Conservation (phyloP, 192 early-diverging fungal genomes). For the Chytriomyces sp. region DNA sequence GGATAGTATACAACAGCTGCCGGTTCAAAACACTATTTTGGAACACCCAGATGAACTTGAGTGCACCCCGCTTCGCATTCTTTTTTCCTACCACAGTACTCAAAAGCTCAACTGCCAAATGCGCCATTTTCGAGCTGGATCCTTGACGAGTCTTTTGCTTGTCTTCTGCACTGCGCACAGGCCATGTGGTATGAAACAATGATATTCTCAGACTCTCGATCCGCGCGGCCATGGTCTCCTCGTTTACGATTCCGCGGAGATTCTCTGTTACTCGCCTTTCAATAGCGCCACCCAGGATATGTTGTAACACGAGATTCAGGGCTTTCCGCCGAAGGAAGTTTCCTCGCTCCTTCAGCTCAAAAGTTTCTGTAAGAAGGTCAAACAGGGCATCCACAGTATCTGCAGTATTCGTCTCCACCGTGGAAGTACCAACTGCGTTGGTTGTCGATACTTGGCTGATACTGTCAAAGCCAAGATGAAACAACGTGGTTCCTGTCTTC, state of each 20-base stretch:
- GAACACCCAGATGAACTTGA: slow-evolving; percentile 66
- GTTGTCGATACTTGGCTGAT: background rate
- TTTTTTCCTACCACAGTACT: slow-evolving; percentile 80
- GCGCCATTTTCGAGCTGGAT: slow-evolving; percentile 29
- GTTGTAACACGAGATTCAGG: slow-evolving; percentile 80
- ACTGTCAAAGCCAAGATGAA: background rate
- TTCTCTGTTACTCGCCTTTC: slow-evolving; percentile 66
- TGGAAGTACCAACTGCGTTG: background rate
- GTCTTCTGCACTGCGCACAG: slow-evolving; percentile 47
- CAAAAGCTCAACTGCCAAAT: slow-evolving; percentile 55
- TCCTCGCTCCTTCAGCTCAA: slow-evolving; percentile 84
- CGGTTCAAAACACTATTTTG: slow-evolving; percentile 80
- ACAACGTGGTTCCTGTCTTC: background rate
- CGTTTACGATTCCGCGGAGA: slow-evolving; percentile 32
- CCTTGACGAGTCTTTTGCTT: slow-evolving; percentile 24
- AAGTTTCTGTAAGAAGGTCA: slow-evolving; percentile 87
- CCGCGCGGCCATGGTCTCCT: slow-evolving; percentile 29
- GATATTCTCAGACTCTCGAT: slow-evolving; percentile 33
- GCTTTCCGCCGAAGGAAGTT: slow-evolving; percentile 90
- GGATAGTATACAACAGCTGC: slow-evolving; percentile 70
- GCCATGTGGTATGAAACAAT: slow-evolving; percentile 37
- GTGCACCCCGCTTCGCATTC: slow-evolving; percentile 78
- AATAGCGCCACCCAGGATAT: slow-evolving; percentile 84
- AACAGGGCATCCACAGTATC: slow-evolving; percentile 66
- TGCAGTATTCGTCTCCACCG: background rate